phyloP scores from a whole-genome alignment of 2,329 filamentous ascomycete genomes.

The Botryotinia narcissicola region DNA sequence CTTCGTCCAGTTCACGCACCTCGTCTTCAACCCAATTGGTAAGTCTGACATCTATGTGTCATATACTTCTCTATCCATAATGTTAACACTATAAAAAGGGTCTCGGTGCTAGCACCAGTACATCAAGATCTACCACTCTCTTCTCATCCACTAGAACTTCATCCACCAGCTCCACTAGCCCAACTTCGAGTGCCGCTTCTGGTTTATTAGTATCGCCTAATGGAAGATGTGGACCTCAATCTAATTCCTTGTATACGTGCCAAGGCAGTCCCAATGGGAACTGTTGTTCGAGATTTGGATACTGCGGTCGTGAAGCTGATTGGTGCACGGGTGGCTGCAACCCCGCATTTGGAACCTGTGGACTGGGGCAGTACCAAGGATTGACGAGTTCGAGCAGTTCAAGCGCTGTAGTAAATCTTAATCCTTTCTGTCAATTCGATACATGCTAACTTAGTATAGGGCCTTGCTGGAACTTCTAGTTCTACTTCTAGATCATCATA shows the following conservation, averaged over 20 bases:
- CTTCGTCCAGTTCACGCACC: neutral
- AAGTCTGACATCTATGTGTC: neutral
- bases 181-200: neutral
- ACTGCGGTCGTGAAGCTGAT: neutral
- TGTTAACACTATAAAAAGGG: neutral
- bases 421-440: neutral
- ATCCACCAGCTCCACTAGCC: neutral
- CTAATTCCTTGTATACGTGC: neutral
- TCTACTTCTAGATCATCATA: neutral
- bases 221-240: neutral
- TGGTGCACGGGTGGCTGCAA: neutral
- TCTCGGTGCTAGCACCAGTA: neutral
- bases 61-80: neutral
- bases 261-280: neutral
- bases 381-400: neutral
- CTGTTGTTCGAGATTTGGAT: conserved; percentile 10
- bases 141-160: neutral
- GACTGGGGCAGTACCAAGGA: neutral
- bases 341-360: conserved; percentile 1
- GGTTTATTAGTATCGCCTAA: neutral
- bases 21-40: neutral
- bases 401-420: neutral
- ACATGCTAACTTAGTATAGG: neutral
- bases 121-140: neutral
- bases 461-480: neutral